Conservation (phyloP, 306 rosid species). For the Glycyrrhiza uralensis region DNA sequence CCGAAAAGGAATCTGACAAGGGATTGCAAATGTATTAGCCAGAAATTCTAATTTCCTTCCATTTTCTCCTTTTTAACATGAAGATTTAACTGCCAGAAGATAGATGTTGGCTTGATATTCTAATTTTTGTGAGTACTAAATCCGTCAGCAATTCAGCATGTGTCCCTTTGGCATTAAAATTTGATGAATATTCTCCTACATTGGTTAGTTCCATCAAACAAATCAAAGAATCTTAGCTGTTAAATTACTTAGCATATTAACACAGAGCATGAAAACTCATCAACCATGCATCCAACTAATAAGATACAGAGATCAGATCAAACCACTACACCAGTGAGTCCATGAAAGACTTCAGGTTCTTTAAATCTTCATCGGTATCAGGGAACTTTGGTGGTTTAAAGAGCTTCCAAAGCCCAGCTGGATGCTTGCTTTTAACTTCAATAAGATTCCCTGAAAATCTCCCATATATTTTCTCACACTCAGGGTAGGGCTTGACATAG, state of each 20-base stretch:
- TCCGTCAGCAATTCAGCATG: not conserved
- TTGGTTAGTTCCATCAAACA: not conserved
- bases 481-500: slow-evolving; percentile 85
- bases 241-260: not conserved
- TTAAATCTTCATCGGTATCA: slow-evolving; percentile 49
- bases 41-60: too few relatives aligned
- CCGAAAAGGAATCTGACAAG: too few relatives aligned
- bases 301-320: not conserved
- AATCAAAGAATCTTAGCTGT: not conserved
- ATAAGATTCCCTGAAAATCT: slow-evolving; percentile 43
- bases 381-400: slow-evolving; percentile 56
- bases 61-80: too few relatives aligned
- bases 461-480: slow-evolving; percentile 66
- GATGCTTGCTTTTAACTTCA: slow-evolving; percentile 51
- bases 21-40: too few relatives aligned
- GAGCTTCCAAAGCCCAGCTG: slow-evolving; percentile 72
- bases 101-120: too few relatives aligned
- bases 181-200: not conserved
- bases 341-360: slow-evolving; percentile 67
- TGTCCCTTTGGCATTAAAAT: not conserved
- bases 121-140: not conserved
- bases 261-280: not conserved
- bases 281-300: not conserved
- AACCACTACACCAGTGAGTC: slow-evolving; percentile 41
- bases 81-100: too few relatives aligned